Conservation (phyloP, 1,284 basidiomycete species). For the Malassezia globosa region DNA sequence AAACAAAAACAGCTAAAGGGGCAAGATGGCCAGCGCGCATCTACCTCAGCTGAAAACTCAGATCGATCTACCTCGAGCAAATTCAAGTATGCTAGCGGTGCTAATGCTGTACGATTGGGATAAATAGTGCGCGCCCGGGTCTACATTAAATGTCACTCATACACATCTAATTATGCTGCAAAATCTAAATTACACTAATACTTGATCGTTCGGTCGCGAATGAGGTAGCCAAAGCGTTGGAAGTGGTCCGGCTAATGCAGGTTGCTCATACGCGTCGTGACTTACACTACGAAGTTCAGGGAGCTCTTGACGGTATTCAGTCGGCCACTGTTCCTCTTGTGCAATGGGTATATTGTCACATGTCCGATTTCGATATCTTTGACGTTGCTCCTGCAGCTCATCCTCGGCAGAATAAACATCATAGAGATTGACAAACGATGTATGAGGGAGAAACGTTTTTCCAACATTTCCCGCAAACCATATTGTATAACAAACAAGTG, state of each 20-base stretch:
- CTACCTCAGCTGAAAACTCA: background rate
- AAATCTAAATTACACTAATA: background rate
- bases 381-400: background rate
- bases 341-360: background rate
- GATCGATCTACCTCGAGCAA: background rate
- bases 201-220: background rate
- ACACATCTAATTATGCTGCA: background rate
- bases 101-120: slow-evolving; percentile 12
- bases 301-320: too few relatives aligned
- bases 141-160: background rate
- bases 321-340: background rate
- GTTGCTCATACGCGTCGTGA: slow-evolving; percentile 35
- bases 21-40: too few relatives aligned
- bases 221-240: slow-evolving; percentile 40
- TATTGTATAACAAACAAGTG: slow-evolving; percentile 64
- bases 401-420: slow-evolving; percentile 27
- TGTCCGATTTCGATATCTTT: background rate
- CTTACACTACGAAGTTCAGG: background rate
- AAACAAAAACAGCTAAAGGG: slow-evolving; percentile 24
- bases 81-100: slow-evolving; percentile 14
- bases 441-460: slow-evolving; percentile 62
- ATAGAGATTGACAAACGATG: slow-evolving; percentile 55
- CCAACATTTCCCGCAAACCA: slow-evolving; percentile 70
- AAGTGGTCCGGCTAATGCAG: slow-evolving; percentile 34
- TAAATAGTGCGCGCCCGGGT: too few relatives aligned